A percentile compares a stretch with the other conserved stretches of the same genome.
These are phyloP conservation scores for Penicillium paxilli DNA, from an alignment of 495 filamentous ascomycete genomes.

Conservation along the genomic window DNA sequence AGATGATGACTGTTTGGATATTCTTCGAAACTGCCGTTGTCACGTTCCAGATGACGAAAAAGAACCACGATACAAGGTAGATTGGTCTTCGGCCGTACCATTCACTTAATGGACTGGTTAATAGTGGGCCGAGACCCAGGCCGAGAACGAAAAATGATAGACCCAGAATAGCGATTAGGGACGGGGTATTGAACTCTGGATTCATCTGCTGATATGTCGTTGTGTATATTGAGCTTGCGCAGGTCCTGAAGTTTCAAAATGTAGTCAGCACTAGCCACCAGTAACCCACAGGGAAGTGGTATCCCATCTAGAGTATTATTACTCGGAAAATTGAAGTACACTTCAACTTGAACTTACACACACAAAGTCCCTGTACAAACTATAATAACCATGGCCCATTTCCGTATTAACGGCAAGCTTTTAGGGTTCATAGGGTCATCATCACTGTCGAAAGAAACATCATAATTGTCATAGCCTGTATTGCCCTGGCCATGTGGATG, in stretches of 20 bases:
- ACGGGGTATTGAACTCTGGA: slow-evolving; percentile 59
- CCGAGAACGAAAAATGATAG: slow-evolving; percentile 72
- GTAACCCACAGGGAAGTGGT: not conserved
- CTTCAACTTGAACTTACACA: slow-evolving; percentile 65
- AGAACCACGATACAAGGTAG: slow-evolving; percentile 40
- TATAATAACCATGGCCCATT: slow-evolving; percentile 73
- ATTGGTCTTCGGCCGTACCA: slow-evolving; percentile 82
- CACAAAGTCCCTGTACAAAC: slow-evolving; percentile 64
- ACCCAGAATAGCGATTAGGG: slow-evolving; percentile 67
- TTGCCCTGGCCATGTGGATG: not conserved
- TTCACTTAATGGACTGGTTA: slow-evolving; percentile 60
- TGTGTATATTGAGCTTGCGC: slow-evolving; percentile 78
- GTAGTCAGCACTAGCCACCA: not conserved
- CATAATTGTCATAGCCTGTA: not conserved
- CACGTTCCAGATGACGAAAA: slow-evolving; percentile 50
- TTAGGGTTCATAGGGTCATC: not conserved
- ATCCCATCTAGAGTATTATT: no score
- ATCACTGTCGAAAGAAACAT: not conserved
- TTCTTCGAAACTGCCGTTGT: not conserved
- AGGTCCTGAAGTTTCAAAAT: slow-evolving; percentile 61
- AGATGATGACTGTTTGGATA: slow-evolving; percentile 63
- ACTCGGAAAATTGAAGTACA: no score
- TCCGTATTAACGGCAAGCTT: slow-evolving; percentile 55
- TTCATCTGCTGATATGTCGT: slow-evolving; percentile 73
- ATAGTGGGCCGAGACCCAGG: slow-evolving; percentile 59